Conservation (phyloP, 2,329 filamentous ascomycete species). For the Fusarium papillatum region DNA sequence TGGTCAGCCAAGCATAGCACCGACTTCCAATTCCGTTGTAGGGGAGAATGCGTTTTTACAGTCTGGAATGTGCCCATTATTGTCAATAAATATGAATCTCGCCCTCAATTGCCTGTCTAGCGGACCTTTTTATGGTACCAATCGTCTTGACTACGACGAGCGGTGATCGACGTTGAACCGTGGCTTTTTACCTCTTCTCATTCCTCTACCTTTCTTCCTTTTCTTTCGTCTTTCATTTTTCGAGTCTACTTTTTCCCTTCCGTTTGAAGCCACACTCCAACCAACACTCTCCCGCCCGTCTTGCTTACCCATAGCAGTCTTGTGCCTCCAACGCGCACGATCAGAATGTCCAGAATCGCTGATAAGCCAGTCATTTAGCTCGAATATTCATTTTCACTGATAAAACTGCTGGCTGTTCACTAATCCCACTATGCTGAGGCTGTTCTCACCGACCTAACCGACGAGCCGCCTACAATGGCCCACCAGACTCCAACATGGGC, state of each 20-base stretch:
- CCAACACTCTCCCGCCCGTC: too few species aligned
- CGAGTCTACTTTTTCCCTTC: too few species aligned
- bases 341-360: too few species aligned
- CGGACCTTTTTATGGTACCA: not conserved
- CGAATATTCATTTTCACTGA: too few species aligned
- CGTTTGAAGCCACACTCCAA: too few species aligned
- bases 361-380: too few species aligned
- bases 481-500: not conserved
- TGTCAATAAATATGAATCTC: not conserved
- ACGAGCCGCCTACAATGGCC: not conserved
- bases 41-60: too few species aligned
- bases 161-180: not conserved
- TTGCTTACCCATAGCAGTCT: too few species aligned
- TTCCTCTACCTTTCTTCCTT: too few species aligned
- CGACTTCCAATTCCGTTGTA: not conserved
- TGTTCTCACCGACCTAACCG: not conserved
- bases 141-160: not conserved
- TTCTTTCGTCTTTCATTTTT: too few species aligned
- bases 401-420: too few species aligned
- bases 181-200: not conserved
- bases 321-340: too few species aligned
- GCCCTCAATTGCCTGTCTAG: not conserved
- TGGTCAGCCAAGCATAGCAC: not conserved
- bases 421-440: not conserved
- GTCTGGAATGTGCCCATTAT: not conserved